Evolutionary conservation across 169 alveolate species (phyloP), one percentile per base, ranked within the genome.

Genomic region (Neospora caninum): DNA sequence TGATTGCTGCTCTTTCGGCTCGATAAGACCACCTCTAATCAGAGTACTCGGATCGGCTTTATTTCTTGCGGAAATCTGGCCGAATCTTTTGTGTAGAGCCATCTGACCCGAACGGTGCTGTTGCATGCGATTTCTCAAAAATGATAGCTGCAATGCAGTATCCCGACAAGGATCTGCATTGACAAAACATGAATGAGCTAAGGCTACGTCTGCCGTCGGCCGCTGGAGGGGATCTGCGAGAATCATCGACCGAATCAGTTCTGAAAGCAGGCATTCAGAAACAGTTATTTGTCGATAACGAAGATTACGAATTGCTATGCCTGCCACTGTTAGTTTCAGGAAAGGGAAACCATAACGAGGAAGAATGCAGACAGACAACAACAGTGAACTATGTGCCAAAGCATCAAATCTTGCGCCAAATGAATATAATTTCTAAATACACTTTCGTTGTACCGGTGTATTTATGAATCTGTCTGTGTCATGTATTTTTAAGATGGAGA

Each of bases 191-290:
- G 98, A 98, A 92, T 98, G 98, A 67, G 95, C 92, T 29, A 98
- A 88, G 25, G 97, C 96, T 92, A 96, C 97, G 41, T 97, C 98
- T 27, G 96, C 93, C 45, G 98, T 95, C 41, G 97, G 95, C 94
- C 98, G 96, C 45, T 94, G 94, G 38, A 93, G 86, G 16, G 98
- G 98, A 82, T 96, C 96, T 89, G 97, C 96, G 42, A 93, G 92
- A 49, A 97, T 91, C 84, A 96, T 93, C 95, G 92, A 95, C 38
- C 95, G 96, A 82, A 97, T 67, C 58, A 97, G 94, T 6, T 42
- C 89, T 82, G 89, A 38, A 73, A 6, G 49, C 78, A 64, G 34
- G 18, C 9, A 49, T 49, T 49, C 58, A 49, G 58, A 13, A 49
- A 0, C 58, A 49, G 58, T 0, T 49, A 13, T 49, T 49, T 49